phyloP scores from a whole-genome alignment of 2,329 filamentous ascomycete species.

The Pleurostoma richardsiae region DNA sequence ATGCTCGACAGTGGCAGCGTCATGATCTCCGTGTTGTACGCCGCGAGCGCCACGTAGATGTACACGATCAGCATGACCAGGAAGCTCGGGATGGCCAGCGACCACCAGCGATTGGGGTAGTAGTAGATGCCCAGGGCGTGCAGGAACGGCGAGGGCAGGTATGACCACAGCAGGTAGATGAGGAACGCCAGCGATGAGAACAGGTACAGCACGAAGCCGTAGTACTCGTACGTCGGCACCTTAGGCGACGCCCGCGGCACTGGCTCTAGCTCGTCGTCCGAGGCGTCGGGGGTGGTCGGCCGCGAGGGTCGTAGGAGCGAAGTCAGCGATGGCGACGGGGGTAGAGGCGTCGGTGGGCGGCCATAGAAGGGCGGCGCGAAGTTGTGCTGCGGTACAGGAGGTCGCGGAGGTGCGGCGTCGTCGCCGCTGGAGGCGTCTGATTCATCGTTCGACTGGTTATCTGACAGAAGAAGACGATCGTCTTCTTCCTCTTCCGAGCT shows the following conservation, averaged over 20 bases:
- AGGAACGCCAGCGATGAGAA: constrained; percentile 79
- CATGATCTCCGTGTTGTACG: constrained; percentile 85
- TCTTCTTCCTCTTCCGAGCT: constrained; percentile 19
- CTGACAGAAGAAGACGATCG: constrained; percentile 11
- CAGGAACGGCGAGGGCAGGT: constrained; percentile 85
- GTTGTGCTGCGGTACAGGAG: constrained; percentile 46
- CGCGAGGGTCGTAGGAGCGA: constrained; percentile 85
- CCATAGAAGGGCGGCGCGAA: constrained; percentile 91
- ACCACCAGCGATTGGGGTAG: constrained; percentile 98
- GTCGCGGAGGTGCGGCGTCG: constrained; percentile 32
- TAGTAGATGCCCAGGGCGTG: constrained; percentile 93
- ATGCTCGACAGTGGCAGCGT: constrained; percentile 75
- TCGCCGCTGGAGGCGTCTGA: constrained; percentile 22
- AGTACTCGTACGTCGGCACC: constrained; percentile 99
- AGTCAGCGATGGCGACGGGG: constrained; percentile 87
- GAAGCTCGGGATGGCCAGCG: constrained; percentile 84
- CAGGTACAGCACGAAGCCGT: constrained; percentile 95
- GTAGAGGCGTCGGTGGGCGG: constrained; percentile 88
- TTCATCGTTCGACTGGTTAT: constrained; percentile 23
- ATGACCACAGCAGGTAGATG: constrained; percentile 74
- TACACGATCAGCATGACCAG: constrained; percentile 84
- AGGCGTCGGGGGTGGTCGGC: constrained; percentile 90
- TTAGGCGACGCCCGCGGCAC: constrained; percentile 84
- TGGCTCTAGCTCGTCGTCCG: constrained; percentile 75
- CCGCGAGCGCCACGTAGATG: constrained; percentile 87